phyloP scores from a whole-genome alignment of 352 stramenopile genomes.

The Phytophthora palmivora region DNA sequence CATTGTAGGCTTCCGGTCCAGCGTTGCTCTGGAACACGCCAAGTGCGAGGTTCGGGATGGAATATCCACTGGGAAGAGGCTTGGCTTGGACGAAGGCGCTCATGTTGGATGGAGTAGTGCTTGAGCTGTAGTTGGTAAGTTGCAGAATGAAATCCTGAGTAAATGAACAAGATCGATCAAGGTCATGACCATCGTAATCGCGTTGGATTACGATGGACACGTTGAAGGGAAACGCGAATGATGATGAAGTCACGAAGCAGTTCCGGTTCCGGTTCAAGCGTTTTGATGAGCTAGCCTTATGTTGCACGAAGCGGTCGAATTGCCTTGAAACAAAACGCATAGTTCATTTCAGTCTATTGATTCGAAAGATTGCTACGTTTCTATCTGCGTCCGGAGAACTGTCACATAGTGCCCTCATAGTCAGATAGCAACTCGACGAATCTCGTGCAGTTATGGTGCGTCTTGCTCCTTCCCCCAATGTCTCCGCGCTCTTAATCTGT shows the following conservation, averaged over 20 bases:
- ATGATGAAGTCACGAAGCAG: not conserved
- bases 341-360: not conserved
- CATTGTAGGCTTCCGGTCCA: constrained; percentile 52
- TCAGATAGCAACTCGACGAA: constrained; percentile 27
- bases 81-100: constrained; percentile 34
- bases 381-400: constrained; percentile 19
- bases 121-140: constrained; percentile 11
- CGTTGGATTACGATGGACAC: constrained; percentile 2
- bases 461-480: not conserved
- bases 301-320: constrained; percentile 6
- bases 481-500: not conserved
- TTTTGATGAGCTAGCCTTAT: too few species aligned
- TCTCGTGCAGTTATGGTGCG: constrained; percentile 29
- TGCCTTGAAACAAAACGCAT: not conserved
- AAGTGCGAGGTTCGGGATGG: constrained; percentile 54
- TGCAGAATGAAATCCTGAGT: constrained; percentile 10
- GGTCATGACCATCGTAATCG: constrained; percentile 7
- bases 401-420: constrained; percentile 19
- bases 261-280: too few species aligned
- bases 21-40: constrained; percentile 56
- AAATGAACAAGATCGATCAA: not conserved
- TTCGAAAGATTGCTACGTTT: constrained; percentile 5
- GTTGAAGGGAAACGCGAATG: constrained; percentile 1
- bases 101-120: constrained; percentile 13
- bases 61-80: constrained; percentile 47